Evolutionary conservation across 2,329 filamentous ascomycete genomes (phyloP).

Genomic region (Ascochyta lentis): DNA sequence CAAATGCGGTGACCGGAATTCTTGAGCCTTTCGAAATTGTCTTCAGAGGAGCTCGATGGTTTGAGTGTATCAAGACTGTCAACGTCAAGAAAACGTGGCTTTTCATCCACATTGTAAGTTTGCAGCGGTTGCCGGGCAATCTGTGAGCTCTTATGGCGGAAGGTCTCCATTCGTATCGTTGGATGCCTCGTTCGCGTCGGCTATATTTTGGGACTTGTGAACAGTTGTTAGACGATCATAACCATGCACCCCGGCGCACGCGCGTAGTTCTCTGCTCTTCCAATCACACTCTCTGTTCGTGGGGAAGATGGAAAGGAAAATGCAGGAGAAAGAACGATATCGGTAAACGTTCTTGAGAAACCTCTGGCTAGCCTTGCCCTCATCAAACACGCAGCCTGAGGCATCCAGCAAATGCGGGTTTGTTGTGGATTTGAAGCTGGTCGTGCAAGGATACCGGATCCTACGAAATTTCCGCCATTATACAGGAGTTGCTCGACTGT

Average conservation of each 20-base stretch:
- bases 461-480: not conserved
- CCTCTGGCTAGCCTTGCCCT: not conserved
- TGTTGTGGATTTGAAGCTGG: no score
- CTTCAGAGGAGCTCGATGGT: slow-evolving; percentile 22
- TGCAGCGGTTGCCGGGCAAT: slow-evolving; percentile 6
- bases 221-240: slow-evolving; percentile 23
- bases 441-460: not conserved
- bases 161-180: not conserved
- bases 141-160: slow-evolving; percentile 1
- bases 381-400: slow-evolving; percentile 2
- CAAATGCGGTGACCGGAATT: slow-evolving; percentile 24
- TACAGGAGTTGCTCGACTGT: not conserved
- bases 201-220: slow-evolving; percentile 21
- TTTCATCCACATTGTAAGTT: slow-evolving; percentile 11
- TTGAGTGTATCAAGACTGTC: slow-evolving; percentile 26
- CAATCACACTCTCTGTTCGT: not conserved
- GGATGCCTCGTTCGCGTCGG: slow-evolving; percentile 2
- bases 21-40: slow-evolving; percentile 23
- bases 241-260: slow-evolving; percentile 13
- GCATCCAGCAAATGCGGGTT: not conserved
- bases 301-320: not conserved
- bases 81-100: slow-evolving; percentile 12
- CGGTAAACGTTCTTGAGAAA: not conserved
- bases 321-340: not conserved
- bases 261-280: not conserved